Evolutionary conservation across 2,329 filamentous ascomycete genomes (phyloP).

Genomic region (Pseudogymnoascus sp.): DNA sequence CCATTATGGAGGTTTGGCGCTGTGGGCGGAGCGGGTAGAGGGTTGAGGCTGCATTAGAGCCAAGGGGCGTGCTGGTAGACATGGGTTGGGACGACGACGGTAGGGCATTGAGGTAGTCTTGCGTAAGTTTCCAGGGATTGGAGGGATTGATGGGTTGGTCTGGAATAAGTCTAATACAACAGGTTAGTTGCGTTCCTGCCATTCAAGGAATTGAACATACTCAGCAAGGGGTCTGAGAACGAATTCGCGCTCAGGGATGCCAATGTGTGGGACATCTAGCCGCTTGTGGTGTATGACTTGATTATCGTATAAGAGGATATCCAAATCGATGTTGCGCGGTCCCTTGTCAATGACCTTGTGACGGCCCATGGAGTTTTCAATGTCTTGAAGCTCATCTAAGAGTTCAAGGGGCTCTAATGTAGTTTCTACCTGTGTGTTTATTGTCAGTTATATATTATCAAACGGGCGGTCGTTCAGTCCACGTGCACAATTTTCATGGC

Average conservation of each 20-base stretch:
- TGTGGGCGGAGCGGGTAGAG: conserved; percentile 50
- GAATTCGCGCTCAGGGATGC: conserved; percentile 87
- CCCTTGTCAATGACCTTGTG: conserved; percentile 86
- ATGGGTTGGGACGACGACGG: conserved; percentile 40
- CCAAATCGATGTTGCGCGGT: conserved; percentile 86
- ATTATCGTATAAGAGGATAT: conserved; percentile 76
- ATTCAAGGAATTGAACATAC: conserved; percentile 35
- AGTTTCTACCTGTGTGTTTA: conserved; percentile 61
- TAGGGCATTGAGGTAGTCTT: conserved; percentile 54
- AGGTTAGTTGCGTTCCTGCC: conserved; percentile 14
- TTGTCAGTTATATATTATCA: conserved; percentile 12
- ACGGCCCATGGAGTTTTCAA: conserved; percentile 72
- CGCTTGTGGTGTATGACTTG: conserved; percentile 57
- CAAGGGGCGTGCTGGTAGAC: conserved; percentile 51
- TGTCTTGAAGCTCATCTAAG: conserved; percentile 70
- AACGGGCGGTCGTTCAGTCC: not conserved
- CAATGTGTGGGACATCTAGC: conserved; percentile 73
- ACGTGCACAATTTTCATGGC: not conserved
- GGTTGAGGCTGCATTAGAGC: conserved; percentile 33
- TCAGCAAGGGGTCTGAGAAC: conserved; percentile 80
- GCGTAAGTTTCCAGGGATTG: conserved; percentile 51
- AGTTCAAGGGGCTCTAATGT: conserved; percentile 64
- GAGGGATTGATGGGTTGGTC: conserved; percentile 42
- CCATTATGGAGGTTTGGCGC: conserved; percentile 70
- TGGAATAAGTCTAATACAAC: conserved; percentile 42